Evolutionary conservation across 2,329 filamentous ascomycete genomes (phyloP), one percentile per base, ranked within the genome.

Genomic region (Microdochium nivale): DNA sequence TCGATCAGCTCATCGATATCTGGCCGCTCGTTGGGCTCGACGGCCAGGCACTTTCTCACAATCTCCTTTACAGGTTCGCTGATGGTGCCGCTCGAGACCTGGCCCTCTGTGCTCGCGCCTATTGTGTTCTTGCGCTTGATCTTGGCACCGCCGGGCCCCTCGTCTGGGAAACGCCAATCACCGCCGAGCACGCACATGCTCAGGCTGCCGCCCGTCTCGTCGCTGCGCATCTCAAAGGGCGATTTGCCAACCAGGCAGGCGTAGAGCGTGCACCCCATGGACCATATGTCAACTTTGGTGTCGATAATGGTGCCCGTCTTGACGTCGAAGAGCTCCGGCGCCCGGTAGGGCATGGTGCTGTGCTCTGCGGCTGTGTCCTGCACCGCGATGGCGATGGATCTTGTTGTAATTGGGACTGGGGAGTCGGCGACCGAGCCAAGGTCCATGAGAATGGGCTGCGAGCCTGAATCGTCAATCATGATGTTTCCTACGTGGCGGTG

Each of bases 261-360:
- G 70, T 95, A 99, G 46, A 99, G 77, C n/a, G 94, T 97, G 75
- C 94, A 97, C 49, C 94, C 94, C 23, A 99, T 74, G 16, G 89
- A 95, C 94, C 94, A 99, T 58, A 99, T 95, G 68, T 99, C 94
- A 40, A 96, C 90, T 67, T 96, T 96, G 13, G 91, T 95, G 70
- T 97, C 94, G 63, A 99, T 87, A 49, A 90, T 82, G 48, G 86
- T 85, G 56, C 89, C 92, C 2, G 90, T 96, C 71, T 95, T 95
- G 52, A 97, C 94, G 67, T 99, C 94, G 69, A 99, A 99, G 54
- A 99, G 84, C 70, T 99, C 94, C 0, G 94, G 94, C 1, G 94
- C 94, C 54, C 94, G 90, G 72, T 99, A 99, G 0, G 94, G 91
- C 92, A 99, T 97, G 40, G 94, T 99, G 58, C 86, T 92, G 75